Conservation (phyloP, 805 yeast genomes). For the Metschnikowia kunwiensis region DNA sequence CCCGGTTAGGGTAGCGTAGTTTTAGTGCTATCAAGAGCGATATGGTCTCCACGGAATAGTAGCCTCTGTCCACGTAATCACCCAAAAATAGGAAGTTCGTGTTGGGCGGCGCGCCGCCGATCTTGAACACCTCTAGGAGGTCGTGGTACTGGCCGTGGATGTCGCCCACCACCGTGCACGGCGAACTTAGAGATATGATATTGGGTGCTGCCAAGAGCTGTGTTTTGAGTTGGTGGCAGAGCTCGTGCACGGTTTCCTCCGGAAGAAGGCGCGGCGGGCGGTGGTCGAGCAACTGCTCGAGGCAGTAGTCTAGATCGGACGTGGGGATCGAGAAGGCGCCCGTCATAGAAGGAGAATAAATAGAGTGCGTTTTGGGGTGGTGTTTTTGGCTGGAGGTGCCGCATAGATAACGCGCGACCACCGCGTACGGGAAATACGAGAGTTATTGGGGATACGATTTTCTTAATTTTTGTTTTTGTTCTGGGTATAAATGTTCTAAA, state of each 20-base stretch:
- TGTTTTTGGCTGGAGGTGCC: too few species aligned
- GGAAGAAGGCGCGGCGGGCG: conserved; percentile 44
- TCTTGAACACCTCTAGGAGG: conserved; percentile 83
- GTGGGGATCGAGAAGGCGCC: conserved; percentile 29
- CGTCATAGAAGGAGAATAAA: too few species aligned
- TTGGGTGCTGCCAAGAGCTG: conserved; percentile 77
- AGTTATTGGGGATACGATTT: too few species aligned
- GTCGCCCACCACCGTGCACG: conserved; percentile 95
- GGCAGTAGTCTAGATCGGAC: conserved; percentile 40
- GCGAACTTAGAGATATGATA: conserved; percentile 78
- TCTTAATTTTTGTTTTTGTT: too few species aligned
- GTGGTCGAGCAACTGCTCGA: conserved; percentile 39
- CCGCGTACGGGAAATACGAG: too few species aligned
- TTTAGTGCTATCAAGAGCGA: conserved; percentile 77
- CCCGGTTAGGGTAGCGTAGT: conserved; percentile 80
- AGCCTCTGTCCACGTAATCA: conserved; percentile 94
- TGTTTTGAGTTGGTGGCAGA: conserved; percentile 64
- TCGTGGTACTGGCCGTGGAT: conserved; percentile 98
- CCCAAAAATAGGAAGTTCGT: conserved; percentile 92
- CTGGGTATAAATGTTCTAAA: too few species aligned
- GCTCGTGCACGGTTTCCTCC: conserved; percentile 37
- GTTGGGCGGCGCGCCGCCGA: conserved; percentile 90
- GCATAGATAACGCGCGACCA: too few species aligned
- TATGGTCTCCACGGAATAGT: conserved; percentile 91
- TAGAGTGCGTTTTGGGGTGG: too few species aligned